Evolutionary conservation across 345 rosid genomes (phyloP), one percentile per base, ranked within the genome.

Genomic region (Gossypium thurberi): DNA sequence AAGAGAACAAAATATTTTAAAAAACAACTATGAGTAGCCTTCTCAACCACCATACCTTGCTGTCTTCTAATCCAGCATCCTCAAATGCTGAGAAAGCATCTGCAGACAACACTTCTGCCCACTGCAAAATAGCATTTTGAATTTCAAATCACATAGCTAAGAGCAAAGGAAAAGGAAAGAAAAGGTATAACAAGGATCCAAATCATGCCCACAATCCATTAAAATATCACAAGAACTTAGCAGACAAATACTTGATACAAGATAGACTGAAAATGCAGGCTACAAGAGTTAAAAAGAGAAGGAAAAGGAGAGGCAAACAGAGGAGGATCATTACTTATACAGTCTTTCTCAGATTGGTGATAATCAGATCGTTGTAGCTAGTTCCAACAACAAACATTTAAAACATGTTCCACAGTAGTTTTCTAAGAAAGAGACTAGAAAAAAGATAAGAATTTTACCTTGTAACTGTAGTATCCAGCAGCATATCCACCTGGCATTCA

Each of bases 81-180:
- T 94, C 98, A 78, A 91, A 91, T 64, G 98, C 96, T 13, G 98
- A 94, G 85, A 94, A 90, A 74, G 98, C 98, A 89, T 94, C 97
- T 33, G 98, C 98, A 64, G 97, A 90, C 71, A 91, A 78, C 52
- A 94, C 97, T 82, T 91, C 96, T 11, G 98, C 96, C 98, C 98
- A 88, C 97, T 94, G 93, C 91, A 86, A 73, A 71, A 74, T 68
- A 44, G 12, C 18, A 70, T 21, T 51, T 68, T n/a, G 18, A 33
- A 44, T 68, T 69, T 82, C 74, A 81, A 78, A 77, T 68, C 68
- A 65, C 61, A 73, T 15, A 52, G 13, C 52, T 61, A 58, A 28
- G 47, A 5, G 7, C 1, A 33, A 33, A 33, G 9, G 20, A 37
- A 69, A 46, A 76, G 20, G n/a, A 28, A 50, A 11, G 60, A 59